Evolutionary conservation across 352 stramenopile genomes (phyloP).

Genomic region (Globisporangium recalcitrans): DNA sequence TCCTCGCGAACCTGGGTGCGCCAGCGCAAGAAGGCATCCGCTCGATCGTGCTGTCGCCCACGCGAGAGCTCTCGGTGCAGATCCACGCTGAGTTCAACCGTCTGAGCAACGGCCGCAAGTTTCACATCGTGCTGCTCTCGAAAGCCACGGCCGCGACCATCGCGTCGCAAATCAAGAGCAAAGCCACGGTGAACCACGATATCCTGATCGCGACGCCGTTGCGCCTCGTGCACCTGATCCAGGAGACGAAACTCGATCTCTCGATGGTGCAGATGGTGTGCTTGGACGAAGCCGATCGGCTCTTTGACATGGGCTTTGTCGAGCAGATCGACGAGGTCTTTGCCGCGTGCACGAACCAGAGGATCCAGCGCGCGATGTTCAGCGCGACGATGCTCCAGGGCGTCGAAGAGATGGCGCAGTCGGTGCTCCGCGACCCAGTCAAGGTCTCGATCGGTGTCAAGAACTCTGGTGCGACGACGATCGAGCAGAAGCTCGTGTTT

Average conservation of each 20-base stretch:
- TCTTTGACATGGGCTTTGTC: constrained; percentile 96
- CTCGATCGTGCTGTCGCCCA: constrained; percentile 94
- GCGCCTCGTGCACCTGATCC: constrained; percentile 90
- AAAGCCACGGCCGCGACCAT: constrained; percentile 90
- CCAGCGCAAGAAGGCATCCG: constrained; percentile 76
- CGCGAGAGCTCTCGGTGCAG: constrained; percentile 96
- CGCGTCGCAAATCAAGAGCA: constrained; percentile 70
- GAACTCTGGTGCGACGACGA: constrained; percentile 85
- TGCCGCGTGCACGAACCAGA: constrained; percentile 78
- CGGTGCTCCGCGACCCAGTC: constrained; percentile 94
- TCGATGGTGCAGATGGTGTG: constrained; percentile 92
- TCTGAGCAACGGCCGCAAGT: constrained; percentile 83
- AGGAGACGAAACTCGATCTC: constrained; percentile 78
- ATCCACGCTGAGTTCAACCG: constrained; percentile 94
- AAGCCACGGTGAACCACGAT: constrained; percentile 86
- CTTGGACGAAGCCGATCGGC: constrained; percentile 97
- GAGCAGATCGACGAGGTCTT: constrained; percentile 98
- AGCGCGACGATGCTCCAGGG: constrained; percentile 95
- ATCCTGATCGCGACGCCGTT: constrained; percentile 96
- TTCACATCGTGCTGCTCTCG: constrained; percentile 87
- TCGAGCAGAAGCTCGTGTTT: constrained; percentile 96
- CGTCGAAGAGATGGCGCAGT: constrained; percentile 94
- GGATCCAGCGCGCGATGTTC: constrained; percentile 94
- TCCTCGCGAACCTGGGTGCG: constrained; percentile 71
- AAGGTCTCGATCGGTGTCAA: constrained; percentile 92